A percentile compares a stretch with the other conserved stretches of the same genome.
phyloP scores from a whole-genome alignment of 495 filamentous ascomycete species.

The Lophiotrema nucula region DNA sequence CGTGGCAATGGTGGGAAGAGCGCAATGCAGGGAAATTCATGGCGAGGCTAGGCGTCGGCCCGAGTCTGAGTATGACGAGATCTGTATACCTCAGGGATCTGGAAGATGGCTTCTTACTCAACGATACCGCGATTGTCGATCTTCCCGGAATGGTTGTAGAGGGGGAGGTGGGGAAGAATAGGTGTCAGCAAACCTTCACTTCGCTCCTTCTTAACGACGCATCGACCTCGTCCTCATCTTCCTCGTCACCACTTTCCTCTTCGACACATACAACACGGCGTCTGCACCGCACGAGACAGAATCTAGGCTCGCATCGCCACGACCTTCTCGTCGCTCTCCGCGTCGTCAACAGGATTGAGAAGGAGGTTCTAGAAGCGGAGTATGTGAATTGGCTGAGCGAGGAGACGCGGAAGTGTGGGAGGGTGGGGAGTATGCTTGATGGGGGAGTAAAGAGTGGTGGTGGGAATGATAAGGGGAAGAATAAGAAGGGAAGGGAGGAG shows the following conservation, averaged over 20 bases:
- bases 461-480: not conserved
- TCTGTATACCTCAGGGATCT: slow-evolving; percentile 81
- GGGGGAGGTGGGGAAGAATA: slow-evolving; percentile 36
- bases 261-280: slow-evolving; percentile 44
- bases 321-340: slow-evolving; percentile 88
- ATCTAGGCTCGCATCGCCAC: slow-evolving; percentile 82
- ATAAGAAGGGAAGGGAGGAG: not conserved
- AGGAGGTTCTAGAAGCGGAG: slow-evolving; percentile 77
- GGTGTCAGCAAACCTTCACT: slow-evolving; percentile 29
- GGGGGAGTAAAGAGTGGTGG: not conserved
- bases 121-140: slow-evolving; percentile 5
- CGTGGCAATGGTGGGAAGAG: slow-evolving; percentile 81
- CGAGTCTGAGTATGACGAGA: slow-evolving; percentile 77
- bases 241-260: slow-evolving; percentile 1
- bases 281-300: slow-evolving; percentile 72
- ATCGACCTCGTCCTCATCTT: not conserved
- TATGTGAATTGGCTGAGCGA: slow-evolving; percentile 87
- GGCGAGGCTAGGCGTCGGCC: slow-evolving; percentile 71
- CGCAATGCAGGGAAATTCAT: slow-evolving; percentile 76
- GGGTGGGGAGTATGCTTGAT: slow-evolving; percentile 54
- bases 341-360: slow-evolving; percentile 83
- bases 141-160: slow-evolving; percentile 23
- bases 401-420: slow-evolving; percentile 67
- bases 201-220: slow-evolving; percentile 10
- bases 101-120: slow-evolving; percentile 50